Evolutionary conservation across 495 filamentous ascomycete genomes (phyloP), one percentile per base, ranked within the genome.

Genomic region (Penicillium chermesinum): DNA sequence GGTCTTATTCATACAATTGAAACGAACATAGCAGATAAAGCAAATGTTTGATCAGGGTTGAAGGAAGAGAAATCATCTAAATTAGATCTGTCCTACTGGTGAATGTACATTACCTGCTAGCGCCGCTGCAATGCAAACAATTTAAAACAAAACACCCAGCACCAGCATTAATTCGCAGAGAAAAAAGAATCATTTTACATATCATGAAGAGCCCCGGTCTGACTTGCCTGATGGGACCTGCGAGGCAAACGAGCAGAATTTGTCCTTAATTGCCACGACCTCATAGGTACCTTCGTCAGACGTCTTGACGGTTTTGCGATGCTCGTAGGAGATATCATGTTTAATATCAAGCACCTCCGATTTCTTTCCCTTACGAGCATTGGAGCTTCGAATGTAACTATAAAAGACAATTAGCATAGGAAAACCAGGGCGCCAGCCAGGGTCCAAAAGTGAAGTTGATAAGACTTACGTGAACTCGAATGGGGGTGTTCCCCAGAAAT

Each of bases 241-340:
- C 43, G 79, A 88, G 20, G 87, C 86, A 62, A 91, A 91, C 3
- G 87, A 79, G 65, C 93, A 98, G 66, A 78, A 93, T 57, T 80
- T 81, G 63, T 98, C 93, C 75, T 89, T 90, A 65, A 98, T 95
- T 5, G 88, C 83, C 43, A 95, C 85, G 10, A 97, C 94, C 70
- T 98, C 93, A 53, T 98, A 98, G 41, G 88, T 95, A 20, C 93
- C 93, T 72, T 97, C 93, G 59, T 94, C 87, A 36, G 82, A 88
- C 12, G 88, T 90, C 59, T 78, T 79, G 51, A 96, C 79, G 16
- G 81, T 83, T 71, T 91, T 88, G 52, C 72, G 83, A 59, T 88
- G 78, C 50, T 89, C 88, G 49, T 91, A 76, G 17, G 85, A 90
- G 6, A 85, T 80, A 48, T 93, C 88, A 49, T 90, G 88, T 55